Evolutionary conservation across 495 filamentous ascomycete species (phyloP), one percentile per base, ranked within the genome.

Genomic region (Achaetomiella virescens): DNA sequence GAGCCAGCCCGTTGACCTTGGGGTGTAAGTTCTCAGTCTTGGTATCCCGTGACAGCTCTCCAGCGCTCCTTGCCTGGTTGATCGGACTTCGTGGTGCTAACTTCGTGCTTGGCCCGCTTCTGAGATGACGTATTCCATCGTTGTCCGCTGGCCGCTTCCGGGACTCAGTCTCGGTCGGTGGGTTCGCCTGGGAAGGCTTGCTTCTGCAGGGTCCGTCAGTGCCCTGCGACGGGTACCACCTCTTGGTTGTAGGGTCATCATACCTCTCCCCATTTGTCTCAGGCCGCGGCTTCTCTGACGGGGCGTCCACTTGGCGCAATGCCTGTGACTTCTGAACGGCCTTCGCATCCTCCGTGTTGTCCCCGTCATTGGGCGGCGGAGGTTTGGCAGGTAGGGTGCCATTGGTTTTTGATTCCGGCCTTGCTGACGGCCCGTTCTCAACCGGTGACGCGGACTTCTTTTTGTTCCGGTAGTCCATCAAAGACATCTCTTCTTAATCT

Each of bases 391-490:
- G 46, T 37, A n/a, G 31, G 3, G 48, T 38, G 35, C 62, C 58
- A 38, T 67, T 62, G 22, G 45, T 31, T 49, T 51, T 66, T 10
- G 57, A 37, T 3, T 67, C 64, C 21, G 35, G 20, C 45, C 57
- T 68, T 1, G 18, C 41, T 22, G 62, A 25, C 46, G 49, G 43
- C n/a, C 69, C 72, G 57, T 61, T 64, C 24, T 71, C 71, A 12
- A 66, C 61, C 3, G 72, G 68, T 22, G 74, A 75, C 27, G 68
- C 60, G 37, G 72, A 73, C 54, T 70, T 70, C 46, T 66, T 74
- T 36, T 67, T 72, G 42, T 70, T 77, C 56, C 72, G 70, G 29
- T 75, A 77, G 61, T 78, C 76, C 59, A 71, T 72, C 49, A 78
- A 61, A 25, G 74, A 73, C 35, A 79, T 44, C 60, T 77, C 65